A percentile compares a stretch with the other conserved stretches of the same genome.
These are phyloP conservation scores for Pythium pyrilobum DNA, from an alignment of 352 stramenopile species.

Conservation along the genomic window DNA sequence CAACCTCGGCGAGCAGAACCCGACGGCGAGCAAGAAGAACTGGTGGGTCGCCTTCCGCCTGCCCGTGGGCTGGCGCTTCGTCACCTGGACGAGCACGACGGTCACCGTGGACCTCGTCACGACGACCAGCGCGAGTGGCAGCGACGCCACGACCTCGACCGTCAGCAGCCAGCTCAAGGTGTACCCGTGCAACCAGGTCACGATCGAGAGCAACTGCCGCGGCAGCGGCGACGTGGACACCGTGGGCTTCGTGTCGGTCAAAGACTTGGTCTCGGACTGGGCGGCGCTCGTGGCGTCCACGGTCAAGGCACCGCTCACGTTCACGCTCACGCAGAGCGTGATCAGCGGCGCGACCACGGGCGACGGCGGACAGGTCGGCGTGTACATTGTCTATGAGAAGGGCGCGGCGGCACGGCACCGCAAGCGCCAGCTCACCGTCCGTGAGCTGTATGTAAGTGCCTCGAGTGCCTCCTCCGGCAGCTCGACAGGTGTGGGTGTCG, in stretches of 20 bases:
- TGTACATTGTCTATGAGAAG: slow-evolving; percentile 60
- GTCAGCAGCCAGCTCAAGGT: slow-evolving; percentile 21
- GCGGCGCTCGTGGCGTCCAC: slow-evolving; percentile 40
- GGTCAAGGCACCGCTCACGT: slow-evolving; percentile 44
- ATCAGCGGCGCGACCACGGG: slow-evolving; percentile 36
- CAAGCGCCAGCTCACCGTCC: slow-evolving; percentile 11
- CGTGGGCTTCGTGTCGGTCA: slow-evolving; percentile 62
- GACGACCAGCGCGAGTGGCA: background rate
- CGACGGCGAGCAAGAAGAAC: slow-evolving; percentile 33
- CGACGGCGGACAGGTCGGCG: slow-evolving; percentile 25
- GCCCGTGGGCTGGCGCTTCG: slow-evolving; percentile 59
- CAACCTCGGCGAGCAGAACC: slow-evolving; percentile 55
- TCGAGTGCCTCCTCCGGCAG: slow-evolving; percentile 14
- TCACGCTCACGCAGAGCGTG: slow-evolving; percentile 55
- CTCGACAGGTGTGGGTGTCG: background rate
- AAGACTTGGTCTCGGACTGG: slow-evolving; percentile 51
- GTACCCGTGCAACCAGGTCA: slow-evolving; percentile 48
- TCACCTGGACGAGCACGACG: slow-evolving; percentile 53
- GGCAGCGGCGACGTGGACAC: slow-evolving; percentile 23
- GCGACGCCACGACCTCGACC: background rate
- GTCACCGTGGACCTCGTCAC: slow-evolving; percentile 39
- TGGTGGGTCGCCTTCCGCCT: slow-evolving; percentile 77
- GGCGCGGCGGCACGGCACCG: slow-evolving; percentile 11
- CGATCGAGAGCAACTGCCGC: slow-evolving; percentile 37
- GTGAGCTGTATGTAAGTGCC: slow-evolving; percentile 37